Percentiles rank a stretch among this genome's conserved stretches.
These are phyloP conservation scores for Rhodotorula babjevae DNA, from an alignment of 768 basidiomycete genomes.

Conservation along the genomic window DNA sequence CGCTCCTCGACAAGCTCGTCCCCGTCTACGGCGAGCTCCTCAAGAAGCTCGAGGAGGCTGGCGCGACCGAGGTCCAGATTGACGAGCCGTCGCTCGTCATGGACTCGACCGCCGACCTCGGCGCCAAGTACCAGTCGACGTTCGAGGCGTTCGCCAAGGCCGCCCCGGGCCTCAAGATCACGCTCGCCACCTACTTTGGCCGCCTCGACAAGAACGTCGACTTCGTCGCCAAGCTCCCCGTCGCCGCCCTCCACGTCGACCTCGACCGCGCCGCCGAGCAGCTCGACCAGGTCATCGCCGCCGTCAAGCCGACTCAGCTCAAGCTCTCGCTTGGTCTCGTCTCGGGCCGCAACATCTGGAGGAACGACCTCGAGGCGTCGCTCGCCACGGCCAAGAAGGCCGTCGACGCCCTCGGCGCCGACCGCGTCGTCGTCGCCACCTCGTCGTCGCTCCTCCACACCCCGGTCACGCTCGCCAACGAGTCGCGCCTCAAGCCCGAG, in stretches of 20 bases:
- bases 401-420: constrained; percentile 70
- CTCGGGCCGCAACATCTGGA: constrained; percentile 99
- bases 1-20: constrained; percentile 79
- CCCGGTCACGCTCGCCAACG: constrained; percentile 87
- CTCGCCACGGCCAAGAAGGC: constrained; percentile 79
- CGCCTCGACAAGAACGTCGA: constrained; percentile 88
- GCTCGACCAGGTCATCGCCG: constrained; percentile 72
- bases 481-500: constrained; percentile 79
- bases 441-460: constrained; percentile 98
- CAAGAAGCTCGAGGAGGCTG: constrained; percentile 81
- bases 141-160: constrained; percentile 76
- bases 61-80: constrained; percentile 89
- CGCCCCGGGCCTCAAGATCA: constrained; percentile 69
- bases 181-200: constrained; percentile 93
- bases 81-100: constrained; percentile 96
- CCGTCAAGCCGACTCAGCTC: constrained; percentile 74
- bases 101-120: constrained; percentile 70
- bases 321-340: constrained; percentile 89
- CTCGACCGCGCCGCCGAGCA: constrained; percentile 88
- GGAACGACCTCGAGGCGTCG: constrained; percentile 81
- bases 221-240: constrained; percentile 83
- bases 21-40: constrained; percentile 88
- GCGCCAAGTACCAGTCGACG: constrained; percentile 70
- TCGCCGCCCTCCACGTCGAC: constrained; percentile 93
- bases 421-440: constrained; percentile 87